Base-by-base conservation (phyloP, 371 early-diverging fungal species). In the Rhizopus sp. region DNA sequence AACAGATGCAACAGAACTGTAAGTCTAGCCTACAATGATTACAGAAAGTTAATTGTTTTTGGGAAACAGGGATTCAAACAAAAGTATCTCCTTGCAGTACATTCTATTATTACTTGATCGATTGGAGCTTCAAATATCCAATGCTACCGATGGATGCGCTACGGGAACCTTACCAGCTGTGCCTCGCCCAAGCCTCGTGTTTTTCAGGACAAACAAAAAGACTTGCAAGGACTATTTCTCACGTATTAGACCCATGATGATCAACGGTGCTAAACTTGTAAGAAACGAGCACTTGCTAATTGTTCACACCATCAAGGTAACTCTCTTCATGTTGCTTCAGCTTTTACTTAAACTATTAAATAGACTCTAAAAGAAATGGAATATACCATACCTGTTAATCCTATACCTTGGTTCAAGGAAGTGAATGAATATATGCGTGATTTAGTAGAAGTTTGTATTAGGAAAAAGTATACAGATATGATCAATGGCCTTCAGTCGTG, bases 141-240 rank as follows among this genome's bases (percentile, higher is more conserved):
- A 90, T 63, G 88, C 92, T 1, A 66, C 80, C 0, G 76, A 80
- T 39, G 93, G 90, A 0, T 79, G 79, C 33, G 79, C 85, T 0
- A 80, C 80, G 4, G 70, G 69, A 29, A 63, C 78, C 9, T 47
- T 86, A 7, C 84, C 91, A 5, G 62, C 77, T 7, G 81, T 87
- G 2, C 87, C 93, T 5, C 78, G 85, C 30, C 70, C 87, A 0
- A 88, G 88, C 40, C 71, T 87, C 15, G 47, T 82, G 0, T 93
- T 93, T 60, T 90, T 92, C 53, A 64, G 83, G 56, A 78, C 89
- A 4, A 93, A 93, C 69, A 80, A 79, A 16, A 80, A 78, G 33
- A 82, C 87, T 4, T 90, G 90, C 60, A 83, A 86, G 16, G 92
- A 93, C 23, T 93, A 91, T 82, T 92, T 89, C 53, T 57, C 68